Evolutionary conservation across 169 alveolate genomes (phyloP).

Genomic region (Eimeria tenella): DNA sequence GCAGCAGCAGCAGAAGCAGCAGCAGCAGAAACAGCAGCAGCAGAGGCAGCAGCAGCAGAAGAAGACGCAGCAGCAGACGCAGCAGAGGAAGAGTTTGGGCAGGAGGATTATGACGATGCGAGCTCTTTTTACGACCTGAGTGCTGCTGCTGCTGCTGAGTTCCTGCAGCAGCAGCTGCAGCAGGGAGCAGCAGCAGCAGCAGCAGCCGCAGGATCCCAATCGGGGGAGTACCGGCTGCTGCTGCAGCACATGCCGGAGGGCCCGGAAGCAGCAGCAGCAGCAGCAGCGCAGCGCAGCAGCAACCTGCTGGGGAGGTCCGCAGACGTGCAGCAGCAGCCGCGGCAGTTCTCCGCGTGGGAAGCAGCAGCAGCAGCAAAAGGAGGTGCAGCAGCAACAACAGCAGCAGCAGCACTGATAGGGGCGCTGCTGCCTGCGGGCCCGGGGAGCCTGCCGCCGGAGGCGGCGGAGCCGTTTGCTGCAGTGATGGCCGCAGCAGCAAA

Average conservation of each 20-base stretch:
- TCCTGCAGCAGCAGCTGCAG: not conserved
- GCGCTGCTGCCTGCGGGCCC: not conserved
- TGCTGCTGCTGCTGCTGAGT: not conserved
- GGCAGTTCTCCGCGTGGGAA: not conserved
- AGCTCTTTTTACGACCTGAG: not conserved
- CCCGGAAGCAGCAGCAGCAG: not conserved
- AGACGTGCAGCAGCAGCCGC: not conserved
- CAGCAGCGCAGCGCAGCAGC: slow-evolving; percentile 6
- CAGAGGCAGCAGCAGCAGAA: not conserved
- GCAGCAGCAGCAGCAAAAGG: not conserved
- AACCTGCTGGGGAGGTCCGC: not conserved
- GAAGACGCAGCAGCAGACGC: not conserved
- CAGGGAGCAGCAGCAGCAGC: not conserved
- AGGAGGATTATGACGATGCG: not conserved
- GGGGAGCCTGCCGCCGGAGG: not conserved
- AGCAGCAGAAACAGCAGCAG: not conserved
- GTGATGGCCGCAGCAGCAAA: not conserved
- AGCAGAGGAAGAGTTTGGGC: not conserved
- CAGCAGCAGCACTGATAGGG: not conserved
- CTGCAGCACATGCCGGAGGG: slow-evolving; percentile 4
- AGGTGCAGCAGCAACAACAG: not conserved
- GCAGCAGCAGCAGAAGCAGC: not conserved
- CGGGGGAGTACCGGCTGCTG: not conserved
- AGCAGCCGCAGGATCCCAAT: not conserved
- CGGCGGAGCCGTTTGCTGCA: not conserved